phyloP scores from a whole-genome alignment of 1,284 basidiomycete genomes.

The Cystobasidium pallidum region DNA sequence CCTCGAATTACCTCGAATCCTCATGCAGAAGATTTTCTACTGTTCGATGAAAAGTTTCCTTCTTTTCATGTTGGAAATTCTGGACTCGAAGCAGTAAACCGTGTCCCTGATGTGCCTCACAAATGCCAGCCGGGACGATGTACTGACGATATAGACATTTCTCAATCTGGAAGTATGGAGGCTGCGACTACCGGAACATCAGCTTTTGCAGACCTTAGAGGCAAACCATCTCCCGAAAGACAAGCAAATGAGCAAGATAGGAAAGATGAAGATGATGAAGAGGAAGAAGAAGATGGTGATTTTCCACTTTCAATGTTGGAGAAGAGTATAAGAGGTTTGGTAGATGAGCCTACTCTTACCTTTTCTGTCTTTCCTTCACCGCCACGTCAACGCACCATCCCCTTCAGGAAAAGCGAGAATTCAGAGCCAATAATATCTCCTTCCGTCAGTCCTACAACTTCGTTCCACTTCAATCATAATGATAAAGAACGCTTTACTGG shows the following conservation, averaged over 20 bases:
- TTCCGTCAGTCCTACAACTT: not conserved
- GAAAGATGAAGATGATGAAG: not conserved
- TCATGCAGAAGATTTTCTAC: not conserved
- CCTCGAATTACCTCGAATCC: not conserved
- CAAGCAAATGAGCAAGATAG: no score
- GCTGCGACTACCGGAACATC: not conserved
- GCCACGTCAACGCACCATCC: not conserved
- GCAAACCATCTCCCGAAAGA: no score
- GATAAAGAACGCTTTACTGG: not conserved
- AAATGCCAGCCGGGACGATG: no score
- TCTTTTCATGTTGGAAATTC: constrained; percentile 2
- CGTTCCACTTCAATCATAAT: not conserved
- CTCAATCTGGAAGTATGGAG: not conserved
- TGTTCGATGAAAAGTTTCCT: not conserved
- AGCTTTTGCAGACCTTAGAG: not conserved
- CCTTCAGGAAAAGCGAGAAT: not conserved
- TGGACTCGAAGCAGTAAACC: no score
- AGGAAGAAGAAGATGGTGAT: constrained; percentile 26
- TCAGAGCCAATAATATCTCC: not conserved
- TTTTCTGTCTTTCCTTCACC: constrained; percentile 2
- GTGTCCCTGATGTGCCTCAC: no score
- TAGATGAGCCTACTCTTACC: constrained; percentile 7
- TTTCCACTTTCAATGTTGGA: constrained; percentile 34
- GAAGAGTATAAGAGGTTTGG: constrained; percentile 2
- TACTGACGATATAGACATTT: no score